Evolutionary conservation across 2,329 filamentous ascomycete genomes (phyloP).

Genomic region (Coniochaeta hoffmannii): DNA sequence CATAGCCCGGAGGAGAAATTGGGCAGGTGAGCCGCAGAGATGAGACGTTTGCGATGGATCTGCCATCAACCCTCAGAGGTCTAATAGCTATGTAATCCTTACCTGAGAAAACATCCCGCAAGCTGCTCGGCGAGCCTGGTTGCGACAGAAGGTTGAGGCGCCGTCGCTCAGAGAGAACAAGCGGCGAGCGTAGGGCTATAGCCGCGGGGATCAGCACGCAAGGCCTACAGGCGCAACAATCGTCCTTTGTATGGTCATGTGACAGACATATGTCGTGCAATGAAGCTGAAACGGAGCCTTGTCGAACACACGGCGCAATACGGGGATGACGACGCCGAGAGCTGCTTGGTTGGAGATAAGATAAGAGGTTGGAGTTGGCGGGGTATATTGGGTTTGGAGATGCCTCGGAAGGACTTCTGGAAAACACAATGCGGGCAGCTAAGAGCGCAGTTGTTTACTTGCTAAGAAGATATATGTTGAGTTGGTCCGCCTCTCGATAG

Average conservation of each 20-base stretch:
- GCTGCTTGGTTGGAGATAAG: not conserved
- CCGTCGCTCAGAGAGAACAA: not conserved
- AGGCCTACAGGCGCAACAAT: not conserved
- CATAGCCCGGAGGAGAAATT: no score
- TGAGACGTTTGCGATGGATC: no score
- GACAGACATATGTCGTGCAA: not conserved
- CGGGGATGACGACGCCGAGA: not conserved
- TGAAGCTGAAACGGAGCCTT: not conserved
- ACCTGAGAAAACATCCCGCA: constrained; percentile 6
- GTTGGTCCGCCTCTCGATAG: no score
- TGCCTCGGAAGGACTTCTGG: no score
- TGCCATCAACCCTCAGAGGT: no score
- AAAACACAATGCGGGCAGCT: no score
- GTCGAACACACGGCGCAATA: not conserved
- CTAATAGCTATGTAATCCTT: constrained; percentile 1
- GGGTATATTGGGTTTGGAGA: not conserved
- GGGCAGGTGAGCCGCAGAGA: no score
- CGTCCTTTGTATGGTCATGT: not conserved
- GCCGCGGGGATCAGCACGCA: not conserved
- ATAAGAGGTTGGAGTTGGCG: not conserved
- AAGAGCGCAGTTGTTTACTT: no score
- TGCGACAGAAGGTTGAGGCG: not conserved
- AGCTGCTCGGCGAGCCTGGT: not conserved
- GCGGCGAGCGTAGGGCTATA: not conserved
- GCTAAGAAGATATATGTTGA: no score